Evolutionary conservation across 768 basidiomycete genomes (phyloP).

Genomic region (Fomitopsis serialis): DNA sequence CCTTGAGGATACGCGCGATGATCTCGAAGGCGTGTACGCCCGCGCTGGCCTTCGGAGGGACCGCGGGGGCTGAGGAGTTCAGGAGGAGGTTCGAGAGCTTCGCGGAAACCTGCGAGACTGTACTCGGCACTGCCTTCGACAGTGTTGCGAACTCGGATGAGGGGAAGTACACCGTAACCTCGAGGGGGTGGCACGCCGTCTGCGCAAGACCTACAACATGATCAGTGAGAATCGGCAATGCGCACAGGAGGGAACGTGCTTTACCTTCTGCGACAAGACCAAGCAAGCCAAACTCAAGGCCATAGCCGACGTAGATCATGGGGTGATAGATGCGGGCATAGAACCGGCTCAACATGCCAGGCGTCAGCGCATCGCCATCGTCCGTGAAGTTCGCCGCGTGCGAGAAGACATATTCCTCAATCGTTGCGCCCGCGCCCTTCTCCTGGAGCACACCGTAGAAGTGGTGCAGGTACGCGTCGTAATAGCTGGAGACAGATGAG

Average conservation of each 20-base stretch:
- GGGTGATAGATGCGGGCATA: slow-evolving; percentile 57
- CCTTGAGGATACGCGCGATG: no score
- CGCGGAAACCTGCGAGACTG: background rate
- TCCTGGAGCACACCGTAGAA: slow-evolving; percentile 38
- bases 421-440: slow-evolving; percentile 35
- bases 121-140: background rate
- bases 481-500: no score
- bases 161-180: background rate
- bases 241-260: no score
- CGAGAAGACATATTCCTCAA: slow-evolving; percentile 63
- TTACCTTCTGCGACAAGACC: slow-evolving; percentile 60
- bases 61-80: slow-evolving; percentile 40
- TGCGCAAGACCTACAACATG: slow-evolving; percentile 62
- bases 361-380: no score
- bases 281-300: slow-evolving; percentile 54
- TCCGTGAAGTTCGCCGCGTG: slow-evolving; percentile 23
- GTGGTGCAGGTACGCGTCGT: slow-evolving; percentile 51
- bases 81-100: slow-evolving; percentile 8
- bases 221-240: no score
- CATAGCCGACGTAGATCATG: slow-evolving; percentile 58
- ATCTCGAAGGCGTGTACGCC: no score
- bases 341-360: slow-evolving; percentile 59
- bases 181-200: slow-evolving; percentile 38
- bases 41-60: slow-evolving; percentile 48
- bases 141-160: background rate